Conservation (phyloP, 805 yeast genomes). For the Zygosaccharomyces kombuchaensis region DNA sequence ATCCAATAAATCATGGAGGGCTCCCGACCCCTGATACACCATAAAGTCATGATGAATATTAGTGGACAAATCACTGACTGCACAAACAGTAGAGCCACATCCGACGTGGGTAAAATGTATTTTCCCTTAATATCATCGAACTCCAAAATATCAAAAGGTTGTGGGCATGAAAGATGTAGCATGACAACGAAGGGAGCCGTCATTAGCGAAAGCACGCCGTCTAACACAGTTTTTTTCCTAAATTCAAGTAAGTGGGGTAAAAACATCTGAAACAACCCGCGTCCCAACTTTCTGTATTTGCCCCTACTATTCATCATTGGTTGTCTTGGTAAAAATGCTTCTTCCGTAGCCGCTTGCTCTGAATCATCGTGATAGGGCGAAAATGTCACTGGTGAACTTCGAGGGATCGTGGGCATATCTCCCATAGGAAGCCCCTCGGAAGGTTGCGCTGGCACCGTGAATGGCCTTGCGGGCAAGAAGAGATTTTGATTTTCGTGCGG, state of each 20-base stretch:
- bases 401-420: slow-evolving; percentile 4
- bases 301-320: slow-evolving; percentile 2
- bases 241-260: slow-evolving; percentile 36
- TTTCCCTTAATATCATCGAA: slow-evolving; percentile 23
- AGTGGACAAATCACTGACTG: slow-evolving; percentile 36
- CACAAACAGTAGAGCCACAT: slow-evolving; percentile 23
- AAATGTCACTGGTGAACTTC: slow-evolving; percentile 26
- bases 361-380: slow-evolving; percentile 26
- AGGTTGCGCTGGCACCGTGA: slow-evolving; percentile 17
- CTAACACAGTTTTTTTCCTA: slow-evolving; percentile 21
- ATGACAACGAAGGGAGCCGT: slow-evolving; percentile 36
- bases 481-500: neutral
- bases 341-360: slow-evolving; percentile 7
- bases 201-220: slow-evolving; percentile 29
- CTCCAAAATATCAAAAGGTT: slow-evolving; percentile 24
- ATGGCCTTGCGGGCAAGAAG: slow-evolving; percentile 11
- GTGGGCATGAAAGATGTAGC: slow-evolving; percentile 37
- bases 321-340: neutral
- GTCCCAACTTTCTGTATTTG: slow-evolving; percentile 5
- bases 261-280: slow-evolving; percentile 15
- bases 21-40: slow-evolving; percentile 16
- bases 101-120: slow-evolving; percentile 18
- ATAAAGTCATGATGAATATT: slow-evolving; percentile 17
- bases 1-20: slow-evolving; percentile 14
- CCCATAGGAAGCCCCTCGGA: neutral